Evolutionary conservation across 306 rosid genomes (phyloP).

Genomic region (Alnus rubra): DNA sequence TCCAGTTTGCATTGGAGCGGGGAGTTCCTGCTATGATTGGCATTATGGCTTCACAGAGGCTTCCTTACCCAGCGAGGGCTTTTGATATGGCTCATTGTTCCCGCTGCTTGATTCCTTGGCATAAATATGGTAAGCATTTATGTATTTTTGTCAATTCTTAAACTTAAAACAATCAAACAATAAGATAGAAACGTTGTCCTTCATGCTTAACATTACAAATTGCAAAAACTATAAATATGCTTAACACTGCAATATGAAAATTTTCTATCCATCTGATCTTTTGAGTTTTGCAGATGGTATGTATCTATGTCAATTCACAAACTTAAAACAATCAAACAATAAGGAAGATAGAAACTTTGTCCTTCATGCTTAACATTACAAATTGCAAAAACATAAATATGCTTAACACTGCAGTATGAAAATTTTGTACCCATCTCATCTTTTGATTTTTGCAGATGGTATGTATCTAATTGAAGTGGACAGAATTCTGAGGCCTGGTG

Average conservation of each 20-base stretch:
- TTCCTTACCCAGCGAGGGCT: slow-evolving; percentile 92
- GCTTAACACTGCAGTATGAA: not conserved
- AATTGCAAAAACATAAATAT: not conserved
- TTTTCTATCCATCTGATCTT: not conserved
- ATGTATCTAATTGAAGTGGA: slow-evolving; percentile 87
- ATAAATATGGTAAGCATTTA: slow-evolving; percentile 42
- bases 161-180: not conserved
- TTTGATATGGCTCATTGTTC: slow-evolving; percentile 99
- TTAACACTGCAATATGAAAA: not conserved
- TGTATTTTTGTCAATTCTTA: not conserved
- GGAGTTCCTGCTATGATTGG: slow-evolving; percentile 99
- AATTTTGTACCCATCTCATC: not conserved
- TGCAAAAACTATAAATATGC: not conserved
- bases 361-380: not conserved
- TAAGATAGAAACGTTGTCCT: not conserved
- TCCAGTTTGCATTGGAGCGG: slow-evolving; percentile 91
- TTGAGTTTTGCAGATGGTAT: slow-evolving; percentile 58
- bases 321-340: not conserved
- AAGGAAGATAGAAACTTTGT: not conserved
- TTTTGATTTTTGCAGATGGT: slow-evolving; percentile 56
- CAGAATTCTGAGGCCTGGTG: slow-evolving; percentile 90
- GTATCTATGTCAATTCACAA: slow-evolving; percentile 35
- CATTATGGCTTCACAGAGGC: slow-evolving; percentile 75
- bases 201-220: not conserved
- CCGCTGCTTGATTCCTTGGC: slow-evolving; percentile 93